phyloP scores from a whole-genome alignment of 208 protist genomes.

The Leishmania arabica region DNA sequence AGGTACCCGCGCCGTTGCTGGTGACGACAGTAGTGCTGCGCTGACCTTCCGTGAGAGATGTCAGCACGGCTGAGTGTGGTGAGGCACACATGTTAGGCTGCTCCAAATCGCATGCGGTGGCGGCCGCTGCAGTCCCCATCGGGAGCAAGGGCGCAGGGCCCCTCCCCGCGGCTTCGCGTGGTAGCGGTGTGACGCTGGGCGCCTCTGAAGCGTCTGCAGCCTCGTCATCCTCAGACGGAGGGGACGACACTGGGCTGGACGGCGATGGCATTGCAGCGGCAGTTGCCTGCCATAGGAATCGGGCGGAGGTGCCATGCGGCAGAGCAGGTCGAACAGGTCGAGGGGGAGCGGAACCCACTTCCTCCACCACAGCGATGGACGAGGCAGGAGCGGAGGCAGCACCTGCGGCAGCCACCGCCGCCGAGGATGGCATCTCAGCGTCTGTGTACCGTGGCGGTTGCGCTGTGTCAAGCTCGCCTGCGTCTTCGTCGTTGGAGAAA shows the following conservation, averaged over 20 bases:
- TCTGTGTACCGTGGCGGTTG: background rate
- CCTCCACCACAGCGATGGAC: background rate
- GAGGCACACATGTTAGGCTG: background rate
- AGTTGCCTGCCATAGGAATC: conserved; percentile 28
- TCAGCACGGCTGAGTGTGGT: background rate
- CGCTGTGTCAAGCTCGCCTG: background rate
- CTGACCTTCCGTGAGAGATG: background rate
- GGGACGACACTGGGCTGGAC: conserved; percentile 23
- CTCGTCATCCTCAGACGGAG: conserved; percentile 5
- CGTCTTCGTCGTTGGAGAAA: background rate
- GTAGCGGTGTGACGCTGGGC: background rate
- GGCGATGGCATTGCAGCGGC: conserved; percentile 30
- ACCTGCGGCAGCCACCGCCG: background rate
- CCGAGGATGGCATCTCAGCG: background rate
- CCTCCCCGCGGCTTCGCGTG: background rate
- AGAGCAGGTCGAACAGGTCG: background rate
- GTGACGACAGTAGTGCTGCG: background rate
- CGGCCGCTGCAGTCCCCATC: background rate
- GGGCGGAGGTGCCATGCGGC: background rate
- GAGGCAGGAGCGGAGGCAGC: background rate
- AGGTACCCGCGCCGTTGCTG: background rate
- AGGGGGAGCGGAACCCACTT: background rate
- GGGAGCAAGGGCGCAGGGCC: background rate
- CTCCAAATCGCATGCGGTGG: background rate
- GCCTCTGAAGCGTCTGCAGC: background rate